Conservation (phyloP, 495 filamentous ascomycete genomes). For the Aspergillus bridgeri region DNA sequence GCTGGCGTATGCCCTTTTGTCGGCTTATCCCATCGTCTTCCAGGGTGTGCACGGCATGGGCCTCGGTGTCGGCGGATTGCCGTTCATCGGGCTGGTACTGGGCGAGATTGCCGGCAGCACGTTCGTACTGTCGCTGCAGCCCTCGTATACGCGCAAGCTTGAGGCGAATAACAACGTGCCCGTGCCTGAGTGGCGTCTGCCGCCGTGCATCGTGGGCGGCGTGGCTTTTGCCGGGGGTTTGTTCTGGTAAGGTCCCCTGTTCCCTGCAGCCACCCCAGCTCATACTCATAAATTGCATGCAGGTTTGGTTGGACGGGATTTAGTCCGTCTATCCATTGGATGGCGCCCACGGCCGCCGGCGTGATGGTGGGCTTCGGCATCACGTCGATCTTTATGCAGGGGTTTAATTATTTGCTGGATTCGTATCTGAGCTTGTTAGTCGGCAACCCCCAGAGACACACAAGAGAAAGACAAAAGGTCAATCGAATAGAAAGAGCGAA, state of each 20-base stretch:
- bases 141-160: slow-evolving; percentile 10
- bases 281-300: slow-evolving; percentile 2
- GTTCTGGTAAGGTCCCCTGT: slow-evolving; percentile 41
- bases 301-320: slow-evolving; percentile 39
- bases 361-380: slow-evolving; percentile 29
- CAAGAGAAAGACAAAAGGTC: too few species aligned
- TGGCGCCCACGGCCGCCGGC: slow-evolving; percentile 25
- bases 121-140: slow-evolving; percentile 5
- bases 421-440: slow-evolving; percentile 61
- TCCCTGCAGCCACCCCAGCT: neutral
- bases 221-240: slow-evolving; percentile 47
- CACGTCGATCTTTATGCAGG: slow-evolving; percentile 30
- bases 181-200: slow-evolving; percentile 34
- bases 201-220: slow-evolving; percentile 45
- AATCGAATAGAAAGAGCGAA: too few species aligned
- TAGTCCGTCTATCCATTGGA: slow-evolving; percentile 29
- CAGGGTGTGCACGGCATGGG: slow-evolving; percentile 27
- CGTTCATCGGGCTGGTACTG: slow-evolving; percentile 32
- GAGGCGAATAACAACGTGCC: slow-evolving; percentile 24
- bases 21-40: slow-evolving; percentile 34
- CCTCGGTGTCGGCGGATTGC: slow-evolving; percentile 25
- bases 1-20: slow-evolving; percentile 28
- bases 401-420: slow-evolving; percentile 35
- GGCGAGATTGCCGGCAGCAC: slow-evolving; percentile 24
- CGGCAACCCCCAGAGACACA: neutral